Conservation (phyloP, 2,329 filamentous ascomycete species). For the Pseudogymnoascus sp. region DNA sequence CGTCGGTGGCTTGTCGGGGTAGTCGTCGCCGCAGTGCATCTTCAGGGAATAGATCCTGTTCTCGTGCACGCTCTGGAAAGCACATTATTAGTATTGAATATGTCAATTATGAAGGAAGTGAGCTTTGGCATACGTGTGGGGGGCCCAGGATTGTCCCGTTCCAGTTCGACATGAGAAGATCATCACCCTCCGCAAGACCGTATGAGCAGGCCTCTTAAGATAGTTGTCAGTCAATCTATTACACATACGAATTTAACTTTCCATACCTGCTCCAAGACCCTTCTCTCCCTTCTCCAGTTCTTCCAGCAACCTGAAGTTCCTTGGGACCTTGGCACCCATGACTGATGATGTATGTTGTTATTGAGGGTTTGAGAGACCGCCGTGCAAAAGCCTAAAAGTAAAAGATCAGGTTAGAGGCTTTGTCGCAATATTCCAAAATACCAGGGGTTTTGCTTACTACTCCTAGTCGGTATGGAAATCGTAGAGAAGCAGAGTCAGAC, state of each 20-base stretch:
- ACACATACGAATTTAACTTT: not conserved
- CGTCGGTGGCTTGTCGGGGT: slow-evolving; percentile 81
- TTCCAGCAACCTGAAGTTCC: slow-evolving; percentile 93
- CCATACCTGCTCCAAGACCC: slow-evolving; percentile 77
- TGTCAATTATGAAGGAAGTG: not conserved
- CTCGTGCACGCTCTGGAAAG: slow-evolving; percentile 76
- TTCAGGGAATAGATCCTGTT: slow-evolving; percentile 98
- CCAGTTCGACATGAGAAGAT: slow-evolving; percentile 97
- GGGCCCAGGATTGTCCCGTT: slow-evolving; percentile 96
- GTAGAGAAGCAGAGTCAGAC: slow-evolving; percentile 1
- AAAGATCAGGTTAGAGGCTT: not conserved
- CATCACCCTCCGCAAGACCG: slow-evolving; percentile 86
- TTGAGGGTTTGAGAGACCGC: not conserved
- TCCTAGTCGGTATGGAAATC: not conserved
- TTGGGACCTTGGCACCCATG: slow-evolving; percentile 67
- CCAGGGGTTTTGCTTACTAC: not conserved
- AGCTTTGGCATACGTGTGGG: slow-evolving; percentile 66
- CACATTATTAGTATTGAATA: not conserved
- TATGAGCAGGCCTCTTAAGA: slow-evolving; percentile 87
- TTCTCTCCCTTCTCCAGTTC: slow-evolving; percentile 99
- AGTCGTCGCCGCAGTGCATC: slow-evolving; percentile 86
- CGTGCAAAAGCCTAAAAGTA: not conserved
- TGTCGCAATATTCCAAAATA: not conserved
- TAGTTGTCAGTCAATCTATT: not conserved
- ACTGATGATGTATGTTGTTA: slow-evolving; percentile 10